Percentiles rank a stretch among this genome's conserved stretches.
These are phyloP conservation scores for Larix kaempferi DNA, from an alignment of 75 land plant genomes.

Conservation along the genomic window DNA sequence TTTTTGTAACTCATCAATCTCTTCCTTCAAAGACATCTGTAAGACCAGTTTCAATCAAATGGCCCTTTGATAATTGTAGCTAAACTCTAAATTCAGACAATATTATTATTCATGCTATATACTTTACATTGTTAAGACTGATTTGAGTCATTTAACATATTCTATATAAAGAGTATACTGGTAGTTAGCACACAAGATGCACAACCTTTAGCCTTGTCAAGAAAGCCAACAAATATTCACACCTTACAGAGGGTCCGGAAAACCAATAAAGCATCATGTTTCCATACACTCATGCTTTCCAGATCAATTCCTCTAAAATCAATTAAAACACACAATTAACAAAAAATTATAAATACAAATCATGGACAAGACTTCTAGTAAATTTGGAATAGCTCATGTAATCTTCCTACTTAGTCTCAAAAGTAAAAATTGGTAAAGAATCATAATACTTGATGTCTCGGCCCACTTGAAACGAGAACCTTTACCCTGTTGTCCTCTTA, in stretches of 20 bases:
- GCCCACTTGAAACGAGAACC: not conserved
- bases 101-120: not conserved
- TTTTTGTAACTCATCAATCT: conserved; percentile 82
- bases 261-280: conserved; percentile 83
- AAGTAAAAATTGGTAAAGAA: not conserved
- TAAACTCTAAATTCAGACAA: not conserved
- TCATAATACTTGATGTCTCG: too few species aligned
- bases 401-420: not conserved
- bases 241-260: conserved; percentile 99
- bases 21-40: conserved; percentile 99
- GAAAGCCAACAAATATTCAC: not conserved
- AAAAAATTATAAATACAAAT: not conserved
- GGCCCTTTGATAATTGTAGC: not conserved
- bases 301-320: conserved; percentile 73
- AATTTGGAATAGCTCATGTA: not conserved
- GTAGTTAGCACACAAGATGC: conserved; percentile 11
- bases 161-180: not conserved
- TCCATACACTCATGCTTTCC: conserved; percentile 65
- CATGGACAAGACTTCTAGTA: conserved; percentile 1
- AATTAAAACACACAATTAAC: not conserved
- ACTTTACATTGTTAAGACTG: not conserved
- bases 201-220: not conserved
- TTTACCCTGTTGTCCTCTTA: conserved; percentile 58
- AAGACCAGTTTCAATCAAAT: not conserved
- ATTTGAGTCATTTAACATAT: not conserved